phyloP scores from a whole-genome alignment of 106 monocot species.

The Alisma plantagoaquatica region DNA sequence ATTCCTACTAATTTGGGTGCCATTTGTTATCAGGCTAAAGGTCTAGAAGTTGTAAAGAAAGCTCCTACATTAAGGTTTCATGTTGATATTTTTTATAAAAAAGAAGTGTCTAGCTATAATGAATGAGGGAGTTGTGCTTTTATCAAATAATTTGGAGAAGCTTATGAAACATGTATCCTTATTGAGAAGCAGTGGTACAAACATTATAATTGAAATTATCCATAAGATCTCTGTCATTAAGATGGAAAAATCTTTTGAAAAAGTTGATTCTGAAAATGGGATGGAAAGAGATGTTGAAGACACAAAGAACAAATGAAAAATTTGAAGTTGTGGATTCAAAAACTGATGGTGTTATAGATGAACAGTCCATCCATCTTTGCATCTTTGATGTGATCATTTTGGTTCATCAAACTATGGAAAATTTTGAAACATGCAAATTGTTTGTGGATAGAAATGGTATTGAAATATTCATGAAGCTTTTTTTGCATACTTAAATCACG shows the following conservation, averaged over 20 bases:
- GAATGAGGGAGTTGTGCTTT: conserved; percentile 97
- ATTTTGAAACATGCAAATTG: conserved; percentile 85
- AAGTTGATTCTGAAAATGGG: conserved; percentile 40
- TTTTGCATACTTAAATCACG: conserved; percentile 79
- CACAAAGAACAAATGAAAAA: conserved; percentile 48
- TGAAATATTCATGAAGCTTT: conserved; percentile 58
- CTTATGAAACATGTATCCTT: conserved; percentile 90
- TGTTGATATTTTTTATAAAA: conserved; percentile 60
- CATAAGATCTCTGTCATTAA: conserved; percentile 55
- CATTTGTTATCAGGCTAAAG: conserved; percentile 81
- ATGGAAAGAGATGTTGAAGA: conserved; percentile 84
- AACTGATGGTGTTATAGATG: conserved; percentile 56
- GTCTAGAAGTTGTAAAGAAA: conserved; percentile 79
- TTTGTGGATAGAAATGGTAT: conserved; percentile 97
- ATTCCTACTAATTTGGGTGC: conserved; percentile 96
- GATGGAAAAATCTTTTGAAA: conserved; percentile 33
- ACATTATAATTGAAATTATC: conserved; percentile 88
- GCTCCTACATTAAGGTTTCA: conserved; percentile 62
- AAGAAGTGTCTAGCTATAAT: conserved; percentile 88
- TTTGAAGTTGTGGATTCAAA: conserved; percentile 48
- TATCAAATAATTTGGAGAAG: conserved; percentile 96
- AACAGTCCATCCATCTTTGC: conserved; percentile 76
- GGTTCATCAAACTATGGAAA: conserved; percentile 84
- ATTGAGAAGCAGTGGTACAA: conserved; percentile 69
- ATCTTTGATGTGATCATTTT: conserved; percentile 95